Conservation (phyloP, 768 basidiomycete species). For the Mycena epipterygia region DNA sequence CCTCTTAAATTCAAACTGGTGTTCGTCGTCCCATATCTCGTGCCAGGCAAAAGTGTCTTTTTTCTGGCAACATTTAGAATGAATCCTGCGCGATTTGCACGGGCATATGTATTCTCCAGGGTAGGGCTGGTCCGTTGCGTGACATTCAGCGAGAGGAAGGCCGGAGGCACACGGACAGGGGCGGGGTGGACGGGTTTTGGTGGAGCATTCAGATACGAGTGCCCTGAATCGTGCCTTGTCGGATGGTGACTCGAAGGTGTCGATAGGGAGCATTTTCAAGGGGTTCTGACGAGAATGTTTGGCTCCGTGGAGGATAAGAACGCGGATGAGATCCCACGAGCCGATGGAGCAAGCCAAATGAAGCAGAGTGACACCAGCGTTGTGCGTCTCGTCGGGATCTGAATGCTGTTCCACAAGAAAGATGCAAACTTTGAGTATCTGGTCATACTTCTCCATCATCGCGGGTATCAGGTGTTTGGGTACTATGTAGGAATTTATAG, state of each 20-base stretch:
- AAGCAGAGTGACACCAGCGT: neutral
- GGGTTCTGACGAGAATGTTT: neutral
- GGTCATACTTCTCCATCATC: neutral
- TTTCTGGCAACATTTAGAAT: neutral
- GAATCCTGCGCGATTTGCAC: neutral
- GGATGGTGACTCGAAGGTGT: neutral
- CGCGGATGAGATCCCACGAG: neutral
- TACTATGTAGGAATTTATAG: neutral
- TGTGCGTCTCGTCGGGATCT: neutral
- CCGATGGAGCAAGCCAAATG: neutral
- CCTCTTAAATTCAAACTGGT: neutral
- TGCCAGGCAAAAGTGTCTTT: neutral
- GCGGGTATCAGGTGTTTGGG: neutral
- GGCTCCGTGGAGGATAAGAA: constrained; percentile 1
- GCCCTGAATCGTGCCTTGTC: neutral
- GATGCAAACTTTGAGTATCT: neutral
- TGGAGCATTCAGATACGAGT: neutral
- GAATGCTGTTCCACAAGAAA: neutral
- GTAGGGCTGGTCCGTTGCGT: neutral
- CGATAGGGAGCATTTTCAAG: neutral
- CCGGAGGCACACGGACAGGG: constrained; percentile 5
- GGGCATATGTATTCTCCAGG: neutral
- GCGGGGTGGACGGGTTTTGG: neutral
- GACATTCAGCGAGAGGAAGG: neutral
- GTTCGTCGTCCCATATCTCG: neutral